Evolutionary conservation across 306 rosid genomes (phyloP).

Genomic region (Herpetospermum pedunculosum): DNA sequence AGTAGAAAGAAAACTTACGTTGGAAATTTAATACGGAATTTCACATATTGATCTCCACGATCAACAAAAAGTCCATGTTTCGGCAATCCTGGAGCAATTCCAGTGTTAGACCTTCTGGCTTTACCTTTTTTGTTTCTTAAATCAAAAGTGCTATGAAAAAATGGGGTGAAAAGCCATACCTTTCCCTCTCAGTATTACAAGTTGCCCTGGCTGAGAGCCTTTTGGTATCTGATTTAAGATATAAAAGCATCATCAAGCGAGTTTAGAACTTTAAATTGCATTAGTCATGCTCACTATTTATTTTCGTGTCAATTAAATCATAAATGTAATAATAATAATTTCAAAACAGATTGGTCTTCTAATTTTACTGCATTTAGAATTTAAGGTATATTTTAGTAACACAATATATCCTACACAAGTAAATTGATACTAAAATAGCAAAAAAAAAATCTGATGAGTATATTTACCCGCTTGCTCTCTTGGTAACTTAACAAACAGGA

Average conservation of each 20-base stretch:
- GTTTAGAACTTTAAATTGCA: neutral
- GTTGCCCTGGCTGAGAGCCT: slow-evolving; percentile 91
- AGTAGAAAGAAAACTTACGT: slow-evolving; percentile 27
- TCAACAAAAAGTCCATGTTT: slow-evolving; percentile 58
- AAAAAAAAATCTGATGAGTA: neutral
- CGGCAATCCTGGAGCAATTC: slow-evolving; percentile 43
- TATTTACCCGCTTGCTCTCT: neutral
- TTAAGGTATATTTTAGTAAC: neutral
- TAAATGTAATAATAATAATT: neutral
- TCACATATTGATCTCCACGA: slow-evolving; percentile 87
- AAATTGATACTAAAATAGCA: neutral
- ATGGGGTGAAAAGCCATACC: slow-evolving; percentile 26
- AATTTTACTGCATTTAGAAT: neutral
- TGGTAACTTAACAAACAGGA: neutral
- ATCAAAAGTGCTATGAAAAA: slow-evolving; percentile 1
- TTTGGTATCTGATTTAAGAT: slow-evolving; percentile 66
- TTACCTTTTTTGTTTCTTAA: neutral
- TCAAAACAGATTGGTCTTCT: neutral
- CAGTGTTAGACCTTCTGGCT: neutral
- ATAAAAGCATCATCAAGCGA: slow-evolving; percentile 21
- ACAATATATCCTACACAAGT: neutral
- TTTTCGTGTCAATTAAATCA: neutral
- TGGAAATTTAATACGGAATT: slow-evolving; percentile 66
- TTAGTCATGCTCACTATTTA: neutral
- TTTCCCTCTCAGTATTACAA: slow-evolving; percentile 74